Evolutionary conservation across 2,329 filamentous ascomycete genomes (phyloP), one percentile per base, ranked within the genome.

Genomic region (Curvularia spicifera): DNA sequence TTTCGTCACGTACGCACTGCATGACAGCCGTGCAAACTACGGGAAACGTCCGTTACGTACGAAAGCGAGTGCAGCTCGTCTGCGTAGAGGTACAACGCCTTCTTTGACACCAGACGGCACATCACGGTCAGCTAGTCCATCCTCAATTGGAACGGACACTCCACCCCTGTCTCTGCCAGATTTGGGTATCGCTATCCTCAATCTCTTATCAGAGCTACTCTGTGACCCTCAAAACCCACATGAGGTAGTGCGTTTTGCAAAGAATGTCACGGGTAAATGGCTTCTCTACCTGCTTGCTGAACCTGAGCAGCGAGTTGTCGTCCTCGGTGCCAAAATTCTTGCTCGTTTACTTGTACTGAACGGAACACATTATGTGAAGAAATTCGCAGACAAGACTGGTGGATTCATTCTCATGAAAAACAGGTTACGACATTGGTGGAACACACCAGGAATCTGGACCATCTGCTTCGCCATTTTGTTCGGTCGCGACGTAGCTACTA

Each of bases 191-290:
- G 87, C 85, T 61, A 85, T 97, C 52, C 80, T 97, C 20, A 86
- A 86, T 63, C 87, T 96, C 78, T 94, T 95, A 71, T 85, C 89
- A 7, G 84, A 88, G 26, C 82, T 97, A 10, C 81, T 97, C 9
- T 97, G 93, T 69, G 87, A 91, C 60, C 86, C 87, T 67, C 84
- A 84, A 22, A 91, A 89, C 63, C 79, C 84, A 9, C 81, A 81
- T 13, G 87, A 89, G 60, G 90, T 97, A 55, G 87, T 89, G 71
- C 95, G 93, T 68, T 98, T 99, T 80, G 91, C 93, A 5, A 91
- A 90, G 71, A 96, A 94, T 1, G 94, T 99, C 8, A 97, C 94
- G 22, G 97, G 96, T 68, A 97, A 97, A 89, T 97, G 93, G 93
- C 84, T 97, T 13, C 80, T 99, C 13, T 96, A 97, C 76, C 85